These are phyloP conservation scores for Chaetomium sp. DNA, from an alignment of 2,329 filamentous ascomycete species.

Conservation along the genomic window DNA sequence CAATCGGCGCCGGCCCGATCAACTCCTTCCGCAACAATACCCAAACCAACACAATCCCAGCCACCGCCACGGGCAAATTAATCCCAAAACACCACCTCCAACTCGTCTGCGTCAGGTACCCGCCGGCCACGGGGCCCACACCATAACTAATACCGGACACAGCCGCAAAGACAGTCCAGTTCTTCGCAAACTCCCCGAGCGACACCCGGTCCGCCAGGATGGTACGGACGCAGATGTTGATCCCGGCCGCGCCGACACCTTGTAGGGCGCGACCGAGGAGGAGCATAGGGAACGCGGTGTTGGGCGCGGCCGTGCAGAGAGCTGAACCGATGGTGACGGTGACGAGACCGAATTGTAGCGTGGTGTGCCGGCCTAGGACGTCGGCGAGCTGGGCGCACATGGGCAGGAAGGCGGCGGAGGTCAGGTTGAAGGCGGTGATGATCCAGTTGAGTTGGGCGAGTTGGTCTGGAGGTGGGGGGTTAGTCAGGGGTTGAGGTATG, in stretches of 20 bases:
- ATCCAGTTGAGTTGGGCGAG: slow-evolving; percentile 61
- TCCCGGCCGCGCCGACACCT: slow-evolving; percentile 54
- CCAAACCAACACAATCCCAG: slow-evolving; percentile 48
- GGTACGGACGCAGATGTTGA: slow-evolving; percentile 54
- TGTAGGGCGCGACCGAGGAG: slow-evolving; percentile 58
- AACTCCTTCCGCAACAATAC: slow-evolving; percentile 53
- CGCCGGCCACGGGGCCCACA: slow-evolving; percentile 56
- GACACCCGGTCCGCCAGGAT: slow-evolving; percentile 61
- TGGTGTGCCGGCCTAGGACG: slow-evolving; percentile 55
- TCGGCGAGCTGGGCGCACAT: slow-evolving; percentile 59
- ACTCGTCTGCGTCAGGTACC: slow-evolving; percentile 45
- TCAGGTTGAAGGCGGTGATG: slow-evolving; percentile 63
- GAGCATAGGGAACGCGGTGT: slow-evolving; percentile 49
- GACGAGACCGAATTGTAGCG: slow-evolving; percentile 51
- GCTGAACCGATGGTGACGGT: slow-evolving; percentile 55
- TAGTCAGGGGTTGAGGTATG: neutral
- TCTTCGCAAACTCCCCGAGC: slow-evolving; percentile 54
- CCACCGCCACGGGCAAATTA: slow-evolving; percentile 49
- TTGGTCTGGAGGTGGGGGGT: slow-evolving; percentile 33
- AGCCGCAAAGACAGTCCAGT: slow-evolving; percentile 56
- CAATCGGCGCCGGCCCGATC: slow-evolving; percentile 39
- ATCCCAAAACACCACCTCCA: slow-evolving; percentile 66
- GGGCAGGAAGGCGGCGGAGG: slow-evolving; percentile 60
- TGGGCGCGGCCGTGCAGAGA: slow-evolving; percentile 52
- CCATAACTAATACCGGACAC: slow-evolving; percentile 54